Base-by-base conservation (phyloP, 495 filamentous ascomycete genomes). In the Clohesyomyces aquaticus region DNA sequence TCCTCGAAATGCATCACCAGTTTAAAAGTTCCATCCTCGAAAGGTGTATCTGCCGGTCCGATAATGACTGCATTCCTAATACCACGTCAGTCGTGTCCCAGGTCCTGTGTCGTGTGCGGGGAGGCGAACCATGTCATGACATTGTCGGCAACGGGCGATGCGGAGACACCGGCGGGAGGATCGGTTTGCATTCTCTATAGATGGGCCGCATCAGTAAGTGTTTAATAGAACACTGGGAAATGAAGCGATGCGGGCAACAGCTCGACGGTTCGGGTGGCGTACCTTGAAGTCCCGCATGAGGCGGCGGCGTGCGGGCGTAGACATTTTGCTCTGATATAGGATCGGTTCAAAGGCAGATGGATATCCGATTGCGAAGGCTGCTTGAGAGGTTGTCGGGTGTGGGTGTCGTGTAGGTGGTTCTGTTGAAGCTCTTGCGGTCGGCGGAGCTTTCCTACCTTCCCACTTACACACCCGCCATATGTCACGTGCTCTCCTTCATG, bases 231-330 rank as follows among this genome's bases (percentile, higher is more conserved):
- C 14, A 38, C n/a, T n/a, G n/a, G n/a, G n/a, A n/a, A n/a, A n/a
- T n/a, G n/a, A n/a, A n/a, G n/a, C n/a, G n/a, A n/a, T n/a, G n/a
- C n/a, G n/a, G n/a, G n/a, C n/a, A n/a, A n/a, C n/a, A n/a, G n/a
- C n/a, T n/a, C n/a, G n/a, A n/a, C n/a, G n/a, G n/a, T n/a, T n/a
- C 14, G 6, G 42, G 51, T 50, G 41, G 77, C 83, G 54, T 78
- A 96, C 93, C 90, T 96, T 97, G 82, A 97, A 96, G 80, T 97
- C 93, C 69, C 93, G 88, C 93, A 97, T 97, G 70, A 97, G 82
- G 75, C 93, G 91, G 71, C 93, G 90, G 70, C 93, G 91, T 60
- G 93, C 93, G 67, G 92, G 86, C 64, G 93, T 96, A 68, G 93
- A 96, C 93, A 97, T 97, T 52, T 27, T 55, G 14, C 6, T 22